phyloP scores from a whole-genome alignment of 352 stramenopile genomes.

The Plasmopara viticola region DNA sequence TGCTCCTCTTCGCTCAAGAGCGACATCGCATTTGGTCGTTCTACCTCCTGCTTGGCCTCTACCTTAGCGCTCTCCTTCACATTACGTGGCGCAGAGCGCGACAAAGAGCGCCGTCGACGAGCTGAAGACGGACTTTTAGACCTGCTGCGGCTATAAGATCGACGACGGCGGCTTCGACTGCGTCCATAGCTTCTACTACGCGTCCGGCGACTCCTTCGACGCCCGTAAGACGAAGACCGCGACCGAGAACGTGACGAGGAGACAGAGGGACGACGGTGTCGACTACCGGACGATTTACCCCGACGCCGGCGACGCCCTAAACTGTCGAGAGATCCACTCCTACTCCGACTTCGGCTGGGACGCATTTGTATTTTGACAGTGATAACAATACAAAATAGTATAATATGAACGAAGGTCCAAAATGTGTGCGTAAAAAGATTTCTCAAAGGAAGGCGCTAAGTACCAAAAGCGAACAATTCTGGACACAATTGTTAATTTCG shows the following conservation, averaged over 20 bases:
- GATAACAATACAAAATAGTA: too few species aligned
- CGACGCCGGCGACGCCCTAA: slow-evolving; percentile 35
- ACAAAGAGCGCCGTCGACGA: slow-evolving; percentile 8
- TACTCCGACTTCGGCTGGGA: slow-evolving; percentile 28
- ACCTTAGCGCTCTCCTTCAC: not conserved
- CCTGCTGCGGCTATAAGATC: slow-evolving; percentile 24
- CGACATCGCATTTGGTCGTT: slow-evolving; percentile 36
- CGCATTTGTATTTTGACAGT: slow-evolving; percentile 7
- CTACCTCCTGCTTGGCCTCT: slow-evolving; percentile 12
- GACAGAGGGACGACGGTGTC: slow-evolving; percentile 19
- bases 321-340: slow-evolving; percentile 59
- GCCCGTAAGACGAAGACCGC: slow-evolving; percentile 24
- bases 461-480: too few species aligned
- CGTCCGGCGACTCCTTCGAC: slow-evolving; percentile 21
- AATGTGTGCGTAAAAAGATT: too few species aligned
- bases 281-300: slow-evolving; percentile 13
- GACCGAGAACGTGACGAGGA: slow-evolving; percentile 31
- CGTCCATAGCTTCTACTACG: slow-evolving; percentile 22
- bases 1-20: slow-evolving; percentile 37
- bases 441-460: too few species aligned
- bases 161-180: slow-evolving; percentile 11
- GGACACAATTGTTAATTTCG: too few species aligned
- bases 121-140: slow-evolving; percentile 12
- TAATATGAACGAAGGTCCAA: too few species aligned
- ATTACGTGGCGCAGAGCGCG: slow-evolving; percentile 5